Base-by-base conservation (phyloP, 2,329 filamentous ascomycete genomes). In the Aspergillus clavatus region DNA sequence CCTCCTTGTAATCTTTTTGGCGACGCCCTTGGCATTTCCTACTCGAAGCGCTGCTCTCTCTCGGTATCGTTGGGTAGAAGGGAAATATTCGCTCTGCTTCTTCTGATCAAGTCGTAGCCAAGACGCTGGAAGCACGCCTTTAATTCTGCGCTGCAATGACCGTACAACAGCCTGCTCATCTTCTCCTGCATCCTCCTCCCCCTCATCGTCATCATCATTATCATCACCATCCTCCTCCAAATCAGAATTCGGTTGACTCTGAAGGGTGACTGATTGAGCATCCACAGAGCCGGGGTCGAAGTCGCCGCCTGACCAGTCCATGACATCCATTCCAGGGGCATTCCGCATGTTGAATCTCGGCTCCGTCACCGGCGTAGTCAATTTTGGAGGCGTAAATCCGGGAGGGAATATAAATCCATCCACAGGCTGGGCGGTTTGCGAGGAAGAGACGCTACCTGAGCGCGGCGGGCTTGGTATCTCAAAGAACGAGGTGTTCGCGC, bases 121-220 rank as follows among this genome's bases (percentile, higher is more conserved):
- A 19, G 73, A 76, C 5, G 73, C 73, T 14, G 73, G 73, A 19
- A 76, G 60, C 19, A 76, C 73, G 21, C 73, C 73, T 47, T 70
- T 69, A 10, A 73, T 74, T 40, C 54, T 67, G 22, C 70, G 68
- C 38, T 69, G 64, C 10, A 69, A 51, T 21, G 48, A 54, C 48
- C 61, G 58, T 8, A 73, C 54, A 39, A 60, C 56, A 33, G 48
- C 48, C 23, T 59, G 57, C 35, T 61, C 51, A 36, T 51, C 45
- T 6, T 36, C 40, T 7, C 46, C 45, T 19, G 48, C 42, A 3
- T 39, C 43, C 7, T 38, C 45, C 24, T 48, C 45, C 26, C 51
- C 47, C 7, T n/a, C n/a, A n/a, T n/a, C n/a, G n/a, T n/a, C n/a
- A n/a, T n/a, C n/a, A n/a, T n/a, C n/a, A n/a, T n/a, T n/a, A n/a